Base-by-base conservation (phyloP, 2,329 filamentous ascomycete species). In the Fusarium sp. region DNA sequence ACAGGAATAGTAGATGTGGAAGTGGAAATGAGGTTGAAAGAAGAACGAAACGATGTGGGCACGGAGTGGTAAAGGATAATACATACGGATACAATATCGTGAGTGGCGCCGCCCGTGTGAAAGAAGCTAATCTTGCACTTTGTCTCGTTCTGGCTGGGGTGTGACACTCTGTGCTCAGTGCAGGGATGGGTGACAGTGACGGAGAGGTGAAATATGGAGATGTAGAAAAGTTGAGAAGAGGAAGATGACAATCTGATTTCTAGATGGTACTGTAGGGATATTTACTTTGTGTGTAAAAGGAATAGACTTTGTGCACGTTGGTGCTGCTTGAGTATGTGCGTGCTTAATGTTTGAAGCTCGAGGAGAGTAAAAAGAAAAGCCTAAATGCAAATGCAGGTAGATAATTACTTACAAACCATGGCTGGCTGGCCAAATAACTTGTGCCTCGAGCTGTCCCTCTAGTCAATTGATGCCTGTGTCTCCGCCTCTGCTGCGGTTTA, bases 321-420 rank as follows among this genome's bases (percentile, higher is more conserved):
- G 8, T 13, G 35, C 28, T 16, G 53, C 12, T 37, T 20, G n/a
- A 33, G 21, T 44, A 42, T 9, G 52, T 60, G 42, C 15, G 44
- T 53, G 41, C 28, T 55, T 38, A 24, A 55, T 44, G 20, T 3
- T 37, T 33, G 15, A 44, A 31, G 48, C 21, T 54, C 8, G 24
- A 67, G 26, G 26, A 37, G 29, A 26, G 31, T 8, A 28, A 31
- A 37, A 46, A n/a, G 20, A 52, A 68, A 64, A 66, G 48, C 31
- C 35, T 42, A 42, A 63, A 23, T 11, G 48, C 48, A 43, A 21
- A 47, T 46, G 41, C 23, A 53, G 20, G 24, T 20, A 33, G 39
- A 31, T 39, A 35, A 39, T 63, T 50, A 70, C 68, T 71, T 46
- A 70, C 68, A 65, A 56, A 71, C 68, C 68, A 70, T 70, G 55